Evolutionary conservation across 768 basidiomycete species (phyloP), one percentile per base, ranked within the genome.

Genomic region (Leccinum broughii): DNA sequence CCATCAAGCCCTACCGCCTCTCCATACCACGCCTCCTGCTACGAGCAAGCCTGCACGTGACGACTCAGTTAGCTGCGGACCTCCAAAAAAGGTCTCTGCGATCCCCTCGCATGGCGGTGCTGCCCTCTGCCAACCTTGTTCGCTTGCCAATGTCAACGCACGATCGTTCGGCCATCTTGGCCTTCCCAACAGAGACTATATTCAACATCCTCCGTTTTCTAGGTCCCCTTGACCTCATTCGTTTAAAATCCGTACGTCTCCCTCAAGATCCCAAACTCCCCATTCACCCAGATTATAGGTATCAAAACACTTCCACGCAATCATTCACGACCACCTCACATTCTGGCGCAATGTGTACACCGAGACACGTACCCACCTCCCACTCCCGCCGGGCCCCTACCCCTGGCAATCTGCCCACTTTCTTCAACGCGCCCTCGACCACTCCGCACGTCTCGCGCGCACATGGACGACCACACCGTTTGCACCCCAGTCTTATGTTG

Each of bases 1-100:
- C 77, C 10, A 85, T 96, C 57, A 83, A 87, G 58, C 78, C 91
- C 0, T 91, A 88, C 66, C 89, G 95, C 66, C 78, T 97, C 7
- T 87, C 91, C 3, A 73, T 92, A 39, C 93, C 94, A 1, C 81
- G 92, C 8, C 70, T 92, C 44, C 75, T 26, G 5, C 26, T 28
- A 28, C 6, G 26, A 28, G 26, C 26, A 28, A 28, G 26, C 26
- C 26, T 28, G 26, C 26, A 28, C 26, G 26, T 28, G 26, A 28
- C 26, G 26, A 28, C 26, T 28, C 26, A 28, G 26, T 28, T 28
- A 28, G 26, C 26, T 28, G 26, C 26, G 26, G 1, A 7, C 26
- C 26, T 28, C 26, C 1, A 28, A 28, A 28, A 28, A 28, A 28
- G 26, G 26, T 28, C 26, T 28, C 26, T 28, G 26, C 26, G 6